Base-by-base conservation (phyloP, 192 early-diverging fungal species). In the Coemansia sp. region DNA sequence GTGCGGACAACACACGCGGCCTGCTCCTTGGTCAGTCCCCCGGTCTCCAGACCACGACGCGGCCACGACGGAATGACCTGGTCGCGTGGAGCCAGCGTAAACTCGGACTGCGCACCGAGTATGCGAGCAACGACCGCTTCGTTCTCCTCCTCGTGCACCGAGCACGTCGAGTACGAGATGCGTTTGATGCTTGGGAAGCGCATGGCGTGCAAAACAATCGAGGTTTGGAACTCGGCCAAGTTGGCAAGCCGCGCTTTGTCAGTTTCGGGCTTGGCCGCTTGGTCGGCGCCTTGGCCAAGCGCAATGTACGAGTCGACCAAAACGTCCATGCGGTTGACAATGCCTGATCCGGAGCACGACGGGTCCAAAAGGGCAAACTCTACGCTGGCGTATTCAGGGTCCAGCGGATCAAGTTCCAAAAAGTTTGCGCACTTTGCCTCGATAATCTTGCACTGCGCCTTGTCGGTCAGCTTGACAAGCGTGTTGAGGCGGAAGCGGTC, bases 161-260 rank as follows among this genome's bases (percentile, higher is more conserved):
- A 99, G 72, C 97, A 99, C 2, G 97, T 99, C 38, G 97, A 99
- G 69, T 99, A 99, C 9, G 89, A 87, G 19, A 99, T 84, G 61
- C 86, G 85, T 56, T 92, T 86, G n/a, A 93, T 90, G 5, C 75
- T 82, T 2, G 93, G 93, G 69, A 98, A 93, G 43, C 84, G 87
- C 79, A 93, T 85, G 11, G 94, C 94, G 65, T 99, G 96, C 61
- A 90, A 62, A 9, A 99, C 74, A 6, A 88, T 85, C 8, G 85
- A 79, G 29, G 82, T 65, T 68, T 99, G 97, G 65, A 99, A 98
- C 29, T 95, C 91, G 1, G 94, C 87, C 43, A 99, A 73, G 14
- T 85, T 85, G 21, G 79, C 50, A 25, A 96, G 72, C 15, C 95
- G 87, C 17, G 85, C 84, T 10, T 55, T 23, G 39, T 62, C 55